phyloP scores from a whole-genome alignment of 371 early-diverging fungal genomes.

The Umbelopsis sp. region DNA sequence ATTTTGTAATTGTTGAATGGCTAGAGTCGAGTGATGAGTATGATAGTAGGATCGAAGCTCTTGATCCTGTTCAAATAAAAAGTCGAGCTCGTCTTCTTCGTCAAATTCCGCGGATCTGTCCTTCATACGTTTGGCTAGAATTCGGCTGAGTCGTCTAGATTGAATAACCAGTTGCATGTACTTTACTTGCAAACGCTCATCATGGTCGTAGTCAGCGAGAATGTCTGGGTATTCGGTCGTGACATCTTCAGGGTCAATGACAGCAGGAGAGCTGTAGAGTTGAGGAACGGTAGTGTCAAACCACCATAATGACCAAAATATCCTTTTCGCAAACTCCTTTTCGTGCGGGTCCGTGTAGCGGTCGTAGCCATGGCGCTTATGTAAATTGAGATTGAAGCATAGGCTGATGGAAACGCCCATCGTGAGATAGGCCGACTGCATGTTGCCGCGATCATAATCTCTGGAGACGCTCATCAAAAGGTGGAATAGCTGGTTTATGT shows the following conservation, averaged over 20 bases:
- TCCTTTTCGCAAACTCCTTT: conserved; percentile 1
- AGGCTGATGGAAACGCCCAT: conserved; percentile 8
- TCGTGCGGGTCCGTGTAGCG: neutral
- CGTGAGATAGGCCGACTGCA: conserved; percentile 14
- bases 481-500: neutral
- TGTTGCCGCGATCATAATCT: conserved; percentile 6
- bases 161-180: neutral
- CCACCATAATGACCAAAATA: conserved; percentile 14
- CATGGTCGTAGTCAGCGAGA: neutral
- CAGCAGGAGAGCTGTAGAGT: conserved; percentile 11
- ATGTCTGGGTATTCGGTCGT: neutral
- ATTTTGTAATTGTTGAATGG: neutral
- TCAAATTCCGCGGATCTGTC: neutral
- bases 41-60: neutral
- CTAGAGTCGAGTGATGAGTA: neutral
- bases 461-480: neutral
- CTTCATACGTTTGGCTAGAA: conserved; percentile 8
- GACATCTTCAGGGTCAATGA: conserved; percentile 5
- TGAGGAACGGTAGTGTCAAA: conserved; percentile 6
- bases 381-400: conserved; percentile 2
- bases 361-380: neutral
- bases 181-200: neutral
- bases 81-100: neutral
- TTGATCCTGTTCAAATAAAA: conserved; percentile 7
- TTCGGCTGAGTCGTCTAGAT: neutral